A percentile compares a stretch with the other conserved stretches of the same genome.
These are phyloP conservation scores for Endoconidiophora polonica DNA, from an alignment of 2,329 filamentous ascomycete genomes.

Conservation along the genomic window DNA sequence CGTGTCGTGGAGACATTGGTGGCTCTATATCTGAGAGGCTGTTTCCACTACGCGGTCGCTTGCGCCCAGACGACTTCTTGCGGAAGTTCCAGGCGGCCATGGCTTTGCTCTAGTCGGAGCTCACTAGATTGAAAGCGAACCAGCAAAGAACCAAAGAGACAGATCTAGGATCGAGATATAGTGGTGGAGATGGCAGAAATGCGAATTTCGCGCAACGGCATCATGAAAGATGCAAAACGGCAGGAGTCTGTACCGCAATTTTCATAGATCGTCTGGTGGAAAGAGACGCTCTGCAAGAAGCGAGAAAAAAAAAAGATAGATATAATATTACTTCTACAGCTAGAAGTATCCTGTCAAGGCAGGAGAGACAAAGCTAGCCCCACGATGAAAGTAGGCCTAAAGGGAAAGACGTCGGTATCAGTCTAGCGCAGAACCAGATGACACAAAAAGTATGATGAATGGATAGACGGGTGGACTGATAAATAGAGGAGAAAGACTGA, in stretches of 20 bases:
- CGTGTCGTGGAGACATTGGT: constrained; percentile 17
- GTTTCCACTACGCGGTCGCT: constrained; percentile 35
- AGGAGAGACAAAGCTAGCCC: neutral
- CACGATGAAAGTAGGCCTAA: neutral
- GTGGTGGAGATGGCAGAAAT: constrained; percentile 3
- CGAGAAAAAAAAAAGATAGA: neutral
- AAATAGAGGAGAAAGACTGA: too few species aligned
- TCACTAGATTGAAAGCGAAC: neutral
- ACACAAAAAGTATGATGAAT: too few species aligned
- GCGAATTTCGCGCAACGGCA: constrained; percentile 7
- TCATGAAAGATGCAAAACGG: neutral
- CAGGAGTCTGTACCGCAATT: neutral
- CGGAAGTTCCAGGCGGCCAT: constrained; percentile 15
- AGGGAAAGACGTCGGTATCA: too few species aligned
- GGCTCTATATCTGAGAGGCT: constrained; percentile 36
- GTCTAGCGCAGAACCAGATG: too few species aligned
- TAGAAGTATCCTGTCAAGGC: too few species aligned
- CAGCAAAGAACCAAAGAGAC: neutral
- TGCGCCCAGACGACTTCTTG: constrained; percentile 32
- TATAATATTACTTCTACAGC: too few species aligned
- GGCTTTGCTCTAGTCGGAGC: neutral
- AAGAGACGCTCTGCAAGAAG: neutral
- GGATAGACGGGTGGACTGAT: too few species aligned
- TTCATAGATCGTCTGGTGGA: neutral
- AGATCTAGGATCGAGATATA: too few species aligned